These are phyloP conservation scores for Salix purpurea DNA, from an alignment of 345 rosid species.

Conservation along the genomic window DNA sequence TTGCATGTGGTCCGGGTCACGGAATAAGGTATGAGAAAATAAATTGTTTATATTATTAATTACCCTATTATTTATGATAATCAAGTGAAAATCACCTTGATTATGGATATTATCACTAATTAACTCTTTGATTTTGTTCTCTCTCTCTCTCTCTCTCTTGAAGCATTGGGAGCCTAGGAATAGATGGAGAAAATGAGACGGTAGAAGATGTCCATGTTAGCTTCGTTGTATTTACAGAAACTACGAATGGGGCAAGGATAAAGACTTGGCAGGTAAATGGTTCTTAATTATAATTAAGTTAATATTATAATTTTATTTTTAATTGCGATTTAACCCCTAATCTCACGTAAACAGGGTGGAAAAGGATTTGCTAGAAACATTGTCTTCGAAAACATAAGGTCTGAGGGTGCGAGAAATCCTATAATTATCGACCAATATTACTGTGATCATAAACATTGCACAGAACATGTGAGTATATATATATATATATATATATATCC, in stretches of 20 bases:
- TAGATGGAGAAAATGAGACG: constrained; percentile 19
- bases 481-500: background rate
- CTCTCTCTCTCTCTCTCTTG: background rate
- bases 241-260: constrained; percentile 48
- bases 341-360: constrained; percentile 35
- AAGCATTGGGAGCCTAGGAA: constrained; percentile 54
- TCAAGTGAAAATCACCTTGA: too few relatives aligned
- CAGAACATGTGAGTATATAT: constrained; percentile 26
- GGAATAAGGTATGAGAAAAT: constrained; percentile 41
- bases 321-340: background rate
- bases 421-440: constrained; percentile 55
- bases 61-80: background rate
- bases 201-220: constrained; percentile 35
- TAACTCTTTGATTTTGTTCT: background rate
- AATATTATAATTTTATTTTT: background rate
- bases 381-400: constrained; percentile 27
- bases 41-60: background rate
- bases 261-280: constrained; percentile 49
- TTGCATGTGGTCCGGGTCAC: constrained; percentile 54
- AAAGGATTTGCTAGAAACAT: constrained; percentile 41
- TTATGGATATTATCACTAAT: too few relatives aligned
- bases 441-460: constrained; percentile 40
- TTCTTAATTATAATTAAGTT: too few relatives aligned
- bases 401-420: constrained; percentile 25
- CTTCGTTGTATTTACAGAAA: constrained; percentile 21